Conservation (phyloP, 2,329 filamentous ascomycete genomes). For the Diaporthe amygdali region DNA sequence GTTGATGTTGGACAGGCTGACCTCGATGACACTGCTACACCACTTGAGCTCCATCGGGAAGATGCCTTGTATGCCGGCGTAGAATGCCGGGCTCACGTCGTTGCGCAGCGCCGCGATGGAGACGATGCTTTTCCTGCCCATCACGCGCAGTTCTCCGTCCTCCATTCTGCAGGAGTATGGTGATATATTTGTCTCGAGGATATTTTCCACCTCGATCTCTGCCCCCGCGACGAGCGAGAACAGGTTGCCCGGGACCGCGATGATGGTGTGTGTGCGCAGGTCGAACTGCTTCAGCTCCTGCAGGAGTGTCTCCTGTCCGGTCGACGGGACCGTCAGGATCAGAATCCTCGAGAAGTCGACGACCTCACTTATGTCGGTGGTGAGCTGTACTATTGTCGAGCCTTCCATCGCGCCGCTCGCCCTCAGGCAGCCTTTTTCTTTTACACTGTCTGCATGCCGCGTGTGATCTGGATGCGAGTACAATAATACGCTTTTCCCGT, state of each 20-base stretch:
- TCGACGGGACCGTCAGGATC: conserved; percentile 31
- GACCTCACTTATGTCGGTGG: conserved; percentile 29
- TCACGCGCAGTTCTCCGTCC: conserved; percentile 26
- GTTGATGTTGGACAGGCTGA: conserved; percentile 33
- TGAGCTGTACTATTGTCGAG: conserved; percentile 16
- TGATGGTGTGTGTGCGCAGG: conserved; percentile 27
- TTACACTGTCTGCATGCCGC: conserved; percentile 14
- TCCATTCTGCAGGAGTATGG: conserved; percentile 33
- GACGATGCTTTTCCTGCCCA: conserved; percentile 27
- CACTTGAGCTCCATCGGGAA: conserved; percentile 31
- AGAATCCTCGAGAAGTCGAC: conserved; percentile 30
- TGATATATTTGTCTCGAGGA: conserved; percentile 32
- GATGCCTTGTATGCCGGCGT: conserved; percentile 23
- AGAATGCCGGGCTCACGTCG: conserved; percentile 1
- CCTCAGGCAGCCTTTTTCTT: conserved; percentile 24
- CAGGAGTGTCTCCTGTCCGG: conserved; percentile 28
- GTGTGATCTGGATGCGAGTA: conserved; percentile 30
- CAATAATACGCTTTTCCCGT: conserved; percentile 27
- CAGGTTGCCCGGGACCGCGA: conserved; percentile 32
- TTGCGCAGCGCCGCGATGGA: conserved; percentile 9
- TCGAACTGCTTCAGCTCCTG: conserved; percentile 20
- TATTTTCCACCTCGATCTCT: conserved; percentile 26
- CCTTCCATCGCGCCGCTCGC: conserved; percentile 26
- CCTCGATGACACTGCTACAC: conserved; percentile 34
- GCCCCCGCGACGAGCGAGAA: conserved; percentile 29